These are phyloP conservation scores for Populus hybrid DNA, from an alignment of 441 rosid species.

Conservation along the genomic window DNA sequence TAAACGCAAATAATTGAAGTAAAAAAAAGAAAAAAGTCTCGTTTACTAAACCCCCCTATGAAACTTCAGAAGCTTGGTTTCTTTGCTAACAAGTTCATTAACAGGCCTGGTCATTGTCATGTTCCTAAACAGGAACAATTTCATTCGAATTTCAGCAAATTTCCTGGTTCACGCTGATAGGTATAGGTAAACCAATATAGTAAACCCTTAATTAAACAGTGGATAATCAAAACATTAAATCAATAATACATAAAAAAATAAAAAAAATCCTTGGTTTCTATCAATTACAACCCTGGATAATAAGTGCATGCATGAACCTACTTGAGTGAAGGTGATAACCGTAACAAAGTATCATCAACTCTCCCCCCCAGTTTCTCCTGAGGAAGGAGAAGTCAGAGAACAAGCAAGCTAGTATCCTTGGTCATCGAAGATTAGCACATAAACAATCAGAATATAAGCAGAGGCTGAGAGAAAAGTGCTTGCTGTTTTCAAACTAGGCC, in stretches of 20 bases:
- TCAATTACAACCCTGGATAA: not conserved
- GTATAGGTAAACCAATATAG: not conserved
- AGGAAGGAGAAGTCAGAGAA: not conserved
- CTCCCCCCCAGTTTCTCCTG: constrained; percentile 2
- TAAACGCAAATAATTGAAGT: not conserved
- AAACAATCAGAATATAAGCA: not conserved
- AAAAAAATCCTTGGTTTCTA: not conserved
- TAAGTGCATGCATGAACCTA: not conserved
- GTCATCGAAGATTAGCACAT: not conserved
- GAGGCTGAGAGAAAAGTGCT: not conserved
- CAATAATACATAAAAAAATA: not conserved
- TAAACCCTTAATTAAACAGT: not conserved
- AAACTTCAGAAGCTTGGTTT: not conserved
- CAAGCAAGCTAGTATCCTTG: not conserved
- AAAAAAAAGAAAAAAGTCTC: too few relatives aligned
- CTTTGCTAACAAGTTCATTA: too few relatives aligned
- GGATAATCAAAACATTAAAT: not conserved
- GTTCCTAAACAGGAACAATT: not conserved
- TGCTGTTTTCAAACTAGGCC: not conserved
- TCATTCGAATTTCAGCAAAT: not conserved
- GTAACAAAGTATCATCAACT: not conserved
- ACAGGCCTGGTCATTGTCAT: not conserved
- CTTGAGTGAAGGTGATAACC: not conserved
- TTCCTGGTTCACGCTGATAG: too few relatives aligned
- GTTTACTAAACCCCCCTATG: not conserved